These are phyloP conservation scores for Botrytis pseudocinerea DNA, from an alignment of 2,329 filamentous ascomycete species.

Conservation along the genomic window DNA sequence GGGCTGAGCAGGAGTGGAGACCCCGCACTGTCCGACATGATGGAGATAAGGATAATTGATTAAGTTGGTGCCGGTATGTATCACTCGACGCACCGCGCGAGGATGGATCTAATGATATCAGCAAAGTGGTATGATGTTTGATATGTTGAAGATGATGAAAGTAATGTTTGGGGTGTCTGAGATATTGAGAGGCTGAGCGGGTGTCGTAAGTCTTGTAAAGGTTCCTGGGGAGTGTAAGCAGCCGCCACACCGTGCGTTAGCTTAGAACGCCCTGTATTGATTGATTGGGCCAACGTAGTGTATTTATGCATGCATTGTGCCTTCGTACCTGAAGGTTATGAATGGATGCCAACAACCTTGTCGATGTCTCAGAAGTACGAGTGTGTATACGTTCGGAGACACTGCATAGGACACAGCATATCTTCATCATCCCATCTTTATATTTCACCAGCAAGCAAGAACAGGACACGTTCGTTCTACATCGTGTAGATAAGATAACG, in stretches of 20 bases:
- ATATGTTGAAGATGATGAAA: neutral
- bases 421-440: conserved; percentile 5
- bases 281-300: conserved; percentile 9
- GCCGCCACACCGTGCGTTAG: conserved; percentile 8
- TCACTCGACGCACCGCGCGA: conserved; percentile 24
- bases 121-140: neutral
- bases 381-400: neutral
- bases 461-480: neutral
- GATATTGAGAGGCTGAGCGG: neutral
- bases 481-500: neutral
- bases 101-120: conserved; percentile 17
- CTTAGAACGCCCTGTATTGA: neutral
- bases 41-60: conserved; percentile 9
- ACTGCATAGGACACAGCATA: neutral
- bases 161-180: neutral
- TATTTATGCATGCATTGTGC: conserved; percentile 3
- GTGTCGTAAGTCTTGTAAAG: neutral
- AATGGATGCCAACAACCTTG: conserved; percentile 1
- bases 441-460: neutral
- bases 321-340: neutral
- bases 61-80: conserved; percentile 1
- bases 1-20: conserved; percentile 22
- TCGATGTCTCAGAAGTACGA: neutral
- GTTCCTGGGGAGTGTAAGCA: conserved; percentile 11
- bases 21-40: conserved; percentile 18